Conservation (phyloP, 495 filamentous ascomycete species). For the Pseudotulostoma volvatum region DNA sequence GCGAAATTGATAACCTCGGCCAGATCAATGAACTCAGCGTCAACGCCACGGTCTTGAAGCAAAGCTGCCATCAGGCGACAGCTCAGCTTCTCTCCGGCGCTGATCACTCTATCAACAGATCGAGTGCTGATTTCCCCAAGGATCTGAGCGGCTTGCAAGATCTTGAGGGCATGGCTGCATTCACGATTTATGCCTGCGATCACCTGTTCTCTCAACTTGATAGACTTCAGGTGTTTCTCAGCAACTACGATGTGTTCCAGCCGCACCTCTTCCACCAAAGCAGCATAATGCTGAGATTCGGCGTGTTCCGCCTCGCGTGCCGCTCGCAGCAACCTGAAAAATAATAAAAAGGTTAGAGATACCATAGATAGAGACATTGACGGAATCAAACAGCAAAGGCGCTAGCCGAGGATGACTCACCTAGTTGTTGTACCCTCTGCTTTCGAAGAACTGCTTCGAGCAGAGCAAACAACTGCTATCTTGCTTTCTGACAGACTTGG, state of each 20-base stretch:
- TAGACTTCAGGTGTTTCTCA: conserved; percentile 40
- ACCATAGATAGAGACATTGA: too few species aligned
- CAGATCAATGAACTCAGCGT: conserved; percentile 76
- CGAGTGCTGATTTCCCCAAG: conserved; percentile 59
- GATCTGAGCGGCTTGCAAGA: conserved; percentile 42
- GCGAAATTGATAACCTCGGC: conserved; percentile 55
- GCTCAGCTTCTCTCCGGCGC: conserved; percentile 85
- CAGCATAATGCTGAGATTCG: conserved; percentile 43
- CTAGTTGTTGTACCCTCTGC: conserved; percentile 85
- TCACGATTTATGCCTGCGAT: conserved; percentile 51
- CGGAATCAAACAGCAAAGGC: too few species aligned
- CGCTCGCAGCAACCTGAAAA: conserved; percentile 43
- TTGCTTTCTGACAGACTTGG: conserved; percentile 46
- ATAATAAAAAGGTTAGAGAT: too few species aligned
- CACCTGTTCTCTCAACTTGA: conserved; percentile 39
- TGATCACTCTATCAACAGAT: conserved; percentile 78
- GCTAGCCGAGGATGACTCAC: too few species aligned
- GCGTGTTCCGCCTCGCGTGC: conserved; percentile 52
- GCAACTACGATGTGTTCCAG: conserved; percentile 57
- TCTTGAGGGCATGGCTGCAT: conserved; percentile 43
- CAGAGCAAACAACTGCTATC: conserved; percentile 85
- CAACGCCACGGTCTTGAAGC: conserved; percentile 57
- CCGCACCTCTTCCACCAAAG: conserved; percentile 57
- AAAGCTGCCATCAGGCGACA: conserved; percentile 75
- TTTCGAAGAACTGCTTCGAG: conserved; percentile 79